Evolutionary conservation across 305 asterid species (phyloP), one percentile per base, ranked within the genome.

Genomic region (Fraxinus greggii): DNA sequence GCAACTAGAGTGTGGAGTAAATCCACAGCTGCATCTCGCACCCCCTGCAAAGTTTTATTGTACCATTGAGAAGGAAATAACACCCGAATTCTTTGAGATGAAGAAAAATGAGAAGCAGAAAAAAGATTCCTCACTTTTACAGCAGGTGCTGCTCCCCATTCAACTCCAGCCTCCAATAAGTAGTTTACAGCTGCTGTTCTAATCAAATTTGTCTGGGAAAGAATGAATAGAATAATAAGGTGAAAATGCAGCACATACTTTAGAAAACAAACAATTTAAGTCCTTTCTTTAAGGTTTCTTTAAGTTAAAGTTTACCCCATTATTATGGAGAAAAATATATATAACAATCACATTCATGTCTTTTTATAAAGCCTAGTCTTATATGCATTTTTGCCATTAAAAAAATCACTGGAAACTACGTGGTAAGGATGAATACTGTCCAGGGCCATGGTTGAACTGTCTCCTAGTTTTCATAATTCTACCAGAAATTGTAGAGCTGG

Each of bases 71-170:
- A 48, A 78, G 5, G 21, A 63, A 31, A 80, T 61, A 75, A 33
- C 65, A 78, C 73, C n/a, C 33, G 36, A 84, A 83, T 63, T 69
- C 73, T 54, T 38, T 78, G 51, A 45, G 79, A 38, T 42, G 13
- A 75, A 54, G 73, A 45, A 26, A 29, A 45, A 32, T 7, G 75
- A 77, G 80, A 61, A 33, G 54, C 79, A 61, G 28, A 61, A 69
- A 84, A 42, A 15, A 35, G 69, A 84, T 17, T 85, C 72, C 97
- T 86, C 85, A 94, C 99, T 88, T 90, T 94, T 79, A 96, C 97
- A 63, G 92, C 89, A 84, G 99, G 97, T 38, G 98, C 94, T 78
- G 92, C 94, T 76, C 98, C 99, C 99, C 99, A 96, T 70, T 93
- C 97, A 81, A 93, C 86, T 87, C 97, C 98, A 86, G 96, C 91